These are phyloP conservation scores for Uronychia setigera DNA, from an alignment of 73 alveolate species.

Conservation along the genomic window DNA sequence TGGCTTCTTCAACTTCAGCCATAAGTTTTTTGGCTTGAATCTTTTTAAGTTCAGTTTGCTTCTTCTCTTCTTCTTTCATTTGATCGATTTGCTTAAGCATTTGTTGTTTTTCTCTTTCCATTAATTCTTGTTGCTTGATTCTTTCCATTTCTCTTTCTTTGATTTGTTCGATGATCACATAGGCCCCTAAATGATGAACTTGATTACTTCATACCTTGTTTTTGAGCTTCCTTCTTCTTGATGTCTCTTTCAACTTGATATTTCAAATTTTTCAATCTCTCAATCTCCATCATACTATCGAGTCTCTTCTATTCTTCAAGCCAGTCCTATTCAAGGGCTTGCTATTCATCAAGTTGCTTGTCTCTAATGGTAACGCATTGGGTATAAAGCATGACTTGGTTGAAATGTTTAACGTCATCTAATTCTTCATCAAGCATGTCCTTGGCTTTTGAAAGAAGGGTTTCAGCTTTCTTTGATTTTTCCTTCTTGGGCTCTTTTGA, in stretches of 20 bases:
- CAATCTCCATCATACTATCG: constrained; percentile 91
- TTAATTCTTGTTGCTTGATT: constrained; percentile 76
- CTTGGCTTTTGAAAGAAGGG: constrained; percentile 66
- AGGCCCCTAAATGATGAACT: too few species aligned
- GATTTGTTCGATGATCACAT: constrained; percentile 81
- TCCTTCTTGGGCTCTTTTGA: constrained; percentile 80
- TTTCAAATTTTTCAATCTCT: constrained; percentile 83
- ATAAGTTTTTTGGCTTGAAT: constrained; percentile 53
- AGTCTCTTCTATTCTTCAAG: constrained; percentile 79
- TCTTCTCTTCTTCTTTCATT: constrained; percentile 69
- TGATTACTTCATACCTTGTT: too few species aligned
- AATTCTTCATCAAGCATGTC: constrained; percentile 76
- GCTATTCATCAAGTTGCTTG: constrained; percentile 79
- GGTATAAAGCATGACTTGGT: constrained; percentile 90
- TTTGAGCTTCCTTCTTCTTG: constrained; percentile 67
- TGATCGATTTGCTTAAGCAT: constrained; percentile 72
- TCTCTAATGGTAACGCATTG: constrained; percentile 89
- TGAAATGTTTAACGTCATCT: constrained; percentile 89
- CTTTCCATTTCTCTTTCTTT: constrained; percentile 81
- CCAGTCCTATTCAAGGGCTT: constrained; percentile 72
- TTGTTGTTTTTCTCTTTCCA: constrained; percentile 76
- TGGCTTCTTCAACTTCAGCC: constrained; percentile 82
- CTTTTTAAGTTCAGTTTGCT: constrained; percentile 60
- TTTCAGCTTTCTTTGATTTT: constrained; percentile 41
- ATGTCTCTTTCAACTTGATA: constrained; percentile 77